Conservation (phyloP, 2,329 filamentous ascomycete species). For the Clonostachys chloroleuca region DNA sequence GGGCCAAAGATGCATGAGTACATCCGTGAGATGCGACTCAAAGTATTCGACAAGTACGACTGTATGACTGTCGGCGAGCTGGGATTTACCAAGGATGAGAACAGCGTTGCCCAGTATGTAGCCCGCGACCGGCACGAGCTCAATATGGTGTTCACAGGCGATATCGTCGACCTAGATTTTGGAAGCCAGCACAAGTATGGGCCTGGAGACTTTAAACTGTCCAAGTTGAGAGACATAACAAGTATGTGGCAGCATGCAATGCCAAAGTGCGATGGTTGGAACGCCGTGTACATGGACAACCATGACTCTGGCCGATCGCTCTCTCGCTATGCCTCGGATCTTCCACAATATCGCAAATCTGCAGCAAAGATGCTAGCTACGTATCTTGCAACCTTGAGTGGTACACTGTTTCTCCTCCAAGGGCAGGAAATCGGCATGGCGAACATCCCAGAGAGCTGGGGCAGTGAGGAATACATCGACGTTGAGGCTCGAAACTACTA, state of each 20-base stretch:
- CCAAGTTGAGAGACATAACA: constrained; percentile 33
- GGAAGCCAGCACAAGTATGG: constrained; percentile 7
- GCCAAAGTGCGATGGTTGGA: constrained; percentile 48
- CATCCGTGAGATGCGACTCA: constrained; percentile 51
- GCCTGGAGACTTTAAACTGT: constrained; percentile 5
- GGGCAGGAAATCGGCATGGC: constrained; percentile 49
- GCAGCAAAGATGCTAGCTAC: constrained; percentile 44
- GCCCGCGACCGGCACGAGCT: constrained; percentile 45
- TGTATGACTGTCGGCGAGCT: constrained; percentile 63
- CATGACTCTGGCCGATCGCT: constrained; percentile 57
- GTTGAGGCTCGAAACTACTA: constrained; percentile 37
- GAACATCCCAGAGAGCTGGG: constrained; percentile 36
- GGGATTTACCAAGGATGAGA: constrained; percentile 47
- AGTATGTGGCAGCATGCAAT: constrained; percentile 46
- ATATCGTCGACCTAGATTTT: constrained; percentile 53
- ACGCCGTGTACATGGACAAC: constrained; percentile 58
- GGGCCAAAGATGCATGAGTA: constrained; percentile 56
- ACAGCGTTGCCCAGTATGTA: constrained; percentile 51
- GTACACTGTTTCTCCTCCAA: constrained; percentile 43
- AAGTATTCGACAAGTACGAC: constrained; percentile 50
- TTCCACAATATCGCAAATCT: background rate
- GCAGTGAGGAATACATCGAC: constrained; percentile 34
- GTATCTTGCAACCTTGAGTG: constrained; percentile 29
- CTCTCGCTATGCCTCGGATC: constrained; percentile 28
- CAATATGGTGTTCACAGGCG: constrained; percentile 61